phyloP scores from a whole-genome alignment of 805 yeast species.

The Metschnikowia similis region DNA sequence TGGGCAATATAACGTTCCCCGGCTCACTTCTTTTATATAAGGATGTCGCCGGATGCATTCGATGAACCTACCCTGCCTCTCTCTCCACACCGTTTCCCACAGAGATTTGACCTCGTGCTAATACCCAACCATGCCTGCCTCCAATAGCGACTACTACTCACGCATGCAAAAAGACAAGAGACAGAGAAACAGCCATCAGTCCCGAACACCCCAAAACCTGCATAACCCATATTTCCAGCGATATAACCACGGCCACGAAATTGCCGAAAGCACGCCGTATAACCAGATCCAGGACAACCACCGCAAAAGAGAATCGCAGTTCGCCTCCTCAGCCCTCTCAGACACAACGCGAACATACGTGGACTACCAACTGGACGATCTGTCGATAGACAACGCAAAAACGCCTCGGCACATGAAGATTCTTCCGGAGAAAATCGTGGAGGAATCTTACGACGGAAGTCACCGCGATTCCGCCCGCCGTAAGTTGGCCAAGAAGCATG shows the following conservation, averaged over 20 bases:
- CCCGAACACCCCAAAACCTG: not conserved
- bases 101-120: not conserved
- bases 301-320: slow-evolving; percentile 7
- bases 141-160: slow-evolving; percentile 12
- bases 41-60: not conserved
- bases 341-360: slow-evolving; percentile 17
- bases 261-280: slow-evolving; percentile 4
- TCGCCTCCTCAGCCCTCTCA: slow-evolving; percentile 6
- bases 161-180: slow-evolving; percentile 2
- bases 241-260: not conserved
- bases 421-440: not conserved
- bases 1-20: not conserved
- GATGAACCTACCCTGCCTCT: not conserved
- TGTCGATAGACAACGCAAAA: slow-evolving; percentile 4
- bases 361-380: slow-evolving; percentile 10
- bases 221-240: slow-evolving; percentile 8
- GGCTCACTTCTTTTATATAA: not conserved
- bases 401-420: slow-evolving; percentile 1
- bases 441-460: not conserved
- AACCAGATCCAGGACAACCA: slow-evolving; percentile 3
- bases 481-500: not conserved
- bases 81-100: not conserved
- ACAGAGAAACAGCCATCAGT: not conserved
- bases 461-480: not conserved
- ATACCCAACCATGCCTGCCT: slow-evolving; percentile 4